A percentile compares a stretch with the other conserved stretches of the same genome.
phyloP scores from a whole-genome alignment of 2,329 filamentous ascomycete genomes.

The Aureobasidium sp. region DNA sequence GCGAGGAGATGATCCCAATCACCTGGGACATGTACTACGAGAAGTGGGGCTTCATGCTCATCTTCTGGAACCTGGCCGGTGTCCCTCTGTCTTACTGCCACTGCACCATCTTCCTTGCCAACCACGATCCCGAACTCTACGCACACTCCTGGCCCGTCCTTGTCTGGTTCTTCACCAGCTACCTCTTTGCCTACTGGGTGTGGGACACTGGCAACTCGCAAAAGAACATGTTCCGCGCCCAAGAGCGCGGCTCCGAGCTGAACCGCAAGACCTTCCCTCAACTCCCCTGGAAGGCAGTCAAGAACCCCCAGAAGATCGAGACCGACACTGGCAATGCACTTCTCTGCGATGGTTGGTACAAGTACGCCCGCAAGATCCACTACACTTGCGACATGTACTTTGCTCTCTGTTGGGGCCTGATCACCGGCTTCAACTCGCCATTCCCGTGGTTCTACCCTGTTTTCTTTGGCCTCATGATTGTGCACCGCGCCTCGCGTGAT shows the following conservation, averaged over 20 bases:
- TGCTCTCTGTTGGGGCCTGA: slow-evolving; percentile 69
- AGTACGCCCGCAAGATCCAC: slow-evolving; percentile 47
- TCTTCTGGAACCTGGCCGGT: slow-evolving; percentile 93
- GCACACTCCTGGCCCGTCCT: slow-evolving; percentile 59
- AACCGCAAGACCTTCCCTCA: slow-evolving; percentile 79
- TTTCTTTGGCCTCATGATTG: slow-evolving; percentile 75
- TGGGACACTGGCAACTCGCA: slow-evolving; percentile 69
- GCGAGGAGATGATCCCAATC: slow-evolving; percentile 81
- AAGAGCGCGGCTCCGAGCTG: slow-evolving; percentile 64
- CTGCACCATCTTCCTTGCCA: slow-evolving; percentile 83
- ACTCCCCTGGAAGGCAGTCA: slow-evolving; percentile 76
- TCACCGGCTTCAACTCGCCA: slow-evolving; percentile 71
- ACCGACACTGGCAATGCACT: slow-evolving; percentile 69
- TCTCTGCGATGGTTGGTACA: slow-evolving; percentile 78
- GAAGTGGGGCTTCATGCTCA: slow-evolving; percentile 96
- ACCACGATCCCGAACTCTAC: slow-evolving; percentile 71
- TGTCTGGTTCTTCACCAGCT: slow-evolving; percentile 13
- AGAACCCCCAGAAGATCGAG: slow-evolving; percentile 72
- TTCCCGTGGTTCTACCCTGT: slow-evolving; percentile 87
- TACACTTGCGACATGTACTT: slow-evolving; percentile 78
- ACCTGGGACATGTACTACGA: slow-evolving; percentile 97
- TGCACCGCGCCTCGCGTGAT: slow-evolving; percentile 68
- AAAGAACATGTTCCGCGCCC: slow-evolving; percentile 84
- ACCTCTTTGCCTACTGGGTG: slow-evolving; percentile 17
- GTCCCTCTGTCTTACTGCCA: slow-evolving; percentile 90